Evolutionary conservation across 768 basidiomycete species (phyloP).

Genomic region (Lyophyllum shimeji): DNA sequence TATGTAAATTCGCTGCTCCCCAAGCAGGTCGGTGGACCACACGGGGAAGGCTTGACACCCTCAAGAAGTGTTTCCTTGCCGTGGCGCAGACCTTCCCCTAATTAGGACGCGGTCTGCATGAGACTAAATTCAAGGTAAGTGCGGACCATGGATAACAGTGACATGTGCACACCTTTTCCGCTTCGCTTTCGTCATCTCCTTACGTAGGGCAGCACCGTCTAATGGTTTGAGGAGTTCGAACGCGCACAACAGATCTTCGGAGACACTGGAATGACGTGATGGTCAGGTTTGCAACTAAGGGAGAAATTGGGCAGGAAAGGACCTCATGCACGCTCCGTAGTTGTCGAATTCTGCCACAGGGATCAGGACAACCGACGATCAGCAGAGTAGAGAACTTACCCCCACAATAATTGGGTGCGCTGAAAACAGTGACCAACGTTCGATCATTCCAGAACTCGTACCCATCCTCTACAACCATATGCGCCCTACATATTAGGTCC

Average conservation of each 20-base stretch:
- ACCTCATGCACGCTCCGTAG: conserved; percentile 96
- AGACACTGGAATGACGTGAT: conserved; percentile 58
- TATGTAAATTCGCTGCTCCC: conserved; percentile 7
- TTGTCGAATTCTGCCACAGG: conserved; percentile 79
- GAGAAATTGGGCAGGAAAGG: conserved; percentile 17
- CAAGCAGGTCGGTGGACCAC: conserved; percentile 7
- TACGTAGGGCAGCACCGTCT: conserved; percentile 90
- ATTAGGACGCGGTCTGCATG: conserved; percentile 17
- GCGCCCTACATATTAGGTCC: conserved; percentile 98
- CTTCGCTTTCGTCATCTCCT: conserved; percentile 98
- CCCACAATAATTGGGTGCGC: conserved; percentile 95
- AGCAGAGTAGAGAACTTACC: conserved; percentile 53
- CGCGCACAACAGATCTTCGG: conserved; percentile 95
- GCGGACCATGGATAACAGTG: not conserved
- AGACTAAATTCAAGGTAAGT: conserved; percentile 9
- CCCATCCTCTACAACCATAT: conserved; percentile 99
- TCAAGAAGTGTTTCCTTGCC: conserved; percentile 2
- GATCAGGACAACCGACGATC: conserved; percentile 17
- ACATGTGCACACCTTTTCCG: conserved; percentile 71
- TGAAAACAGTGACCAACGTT: conserved; percentile 97
- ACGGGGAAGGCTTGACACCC: not conserved
- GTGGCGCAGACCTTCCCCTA: not conserved
- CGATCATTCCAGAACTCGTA: conserved; percentile 99
- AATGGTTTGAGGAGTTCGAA: conserved; percentile 97
- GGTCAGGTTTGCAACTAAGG: conserved; percentile 5